Base-by-base conservation (phyloP, 345 rosid species). In the Eucalyptus marginata region DNA sequence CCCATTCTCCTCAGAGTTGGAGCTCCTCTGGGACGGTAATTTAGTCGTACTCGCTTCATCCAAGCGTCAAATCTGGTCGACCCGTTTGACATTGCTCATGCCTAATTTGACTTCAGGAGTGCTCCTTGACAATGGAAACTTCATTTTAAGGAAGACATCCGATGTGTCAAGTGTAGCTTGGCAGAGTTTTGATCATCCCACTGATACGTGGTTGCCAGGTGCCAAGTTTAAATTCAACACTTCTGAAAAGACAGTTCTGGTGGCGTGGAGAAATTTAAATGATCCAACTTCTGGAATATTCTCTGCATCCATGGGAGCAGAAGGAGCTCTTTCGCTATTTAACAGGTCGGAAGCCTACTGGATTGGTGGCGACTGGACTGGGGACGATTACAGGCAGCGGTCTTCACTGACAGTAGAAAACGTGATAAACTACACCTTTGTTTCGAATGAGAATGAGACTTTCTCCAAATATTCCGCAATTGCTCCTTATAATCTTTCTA, bases 181-280 rank as follows among this genome's bases (percentile, higher is more conserved):
- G 90, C 83, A 89, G 80, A 89, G 87, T 36, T 89, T 89, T 24
- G 59, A 83, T 62, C 59, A 89, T 33, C 90, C 87, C 12, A 89
- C 90, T 33, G 90, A 89, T 89, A 83, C 90, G 25, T 88, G 83
- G 90, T 87, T 89, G 46, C 90, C 90, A 20, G 84, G 84, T 47
- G 87, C 49, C 43, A 89, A 85, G 87, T 47, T 85, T 20, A 58
- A 44, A 36, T n/a, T 27, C 29, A 33, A 59, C 4, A 83, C 87
- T 10, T 81, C 46, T 2, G 58, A 56, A 18, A 18, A 17, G 40
- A 46, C 56, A 59, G 44, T 84, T 13, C 13, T 88, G 50, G 62
- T 59, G 71, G n/a, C 89, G 2, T 59, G 89, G 89, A 88, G 43
- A 44, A 14, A 47, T 51, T 20, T 47, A 31, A 17, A 84, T 2